Base-by-base conservation (phyloP, 257 asterid species). In the Solanum peruvianum region DNA sequence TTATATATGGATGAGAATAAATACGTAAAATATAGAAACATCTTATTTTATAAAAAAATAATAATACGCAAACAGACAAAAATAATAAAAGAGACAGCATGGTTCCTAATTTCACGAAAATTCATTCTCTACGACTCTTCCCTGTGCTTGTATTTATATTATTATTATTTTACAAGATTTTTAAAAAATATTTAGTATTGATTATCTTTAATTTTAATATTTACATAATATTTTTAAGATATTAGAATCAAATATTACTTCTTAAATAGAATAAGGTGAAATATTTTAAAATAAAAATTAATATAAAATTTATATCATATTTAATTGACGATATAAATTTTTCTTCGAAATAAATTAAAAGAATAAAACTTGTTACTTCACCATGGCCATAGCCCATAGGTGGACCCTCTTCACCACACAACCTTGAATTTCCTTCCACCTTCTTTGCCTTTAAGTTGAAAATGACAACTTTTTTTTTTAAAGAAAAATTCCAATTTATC, bases 381-480 rank as follows among this genome's bases (percentile, higher is more conserved):
- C 29, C 6, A 0, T 47, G 49, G 85, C 85, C 69, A 52, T 3
- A 21, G 58, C 69, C 85, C 69, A 52, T 1, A 21, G 58, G 88
- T 87, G 73, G 29, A 11, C 86, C 83, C 29, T 41, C 75, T 18
- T 21, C 81, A 88, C 84, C 71, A 86, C 85, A 77, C 83, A 42
- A 75, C 45, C 85, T 86, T 21, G 44, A 72, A 37, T 72, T 82
- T 60, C 85, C 85, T 47, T 10, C 69, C 85, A 80, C 70, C 69
- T 86, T 89, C 87, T 27, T 39, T 11, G 89, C 88, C 98, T 94
- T 95, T 92, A 91, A 90, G 89, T 81, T 88, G 98, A 95, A 89
- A 92, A 85, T 64, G 98, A 95, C 95, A 91, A 52, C 25, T 52
- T 41, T 41, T 66, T 87, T 31, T 47, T 35, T 60, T 33, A 10